Conservation (phyloP, 1,139 yeast species). For the Debaryomycetaceae sp. region DNA sequence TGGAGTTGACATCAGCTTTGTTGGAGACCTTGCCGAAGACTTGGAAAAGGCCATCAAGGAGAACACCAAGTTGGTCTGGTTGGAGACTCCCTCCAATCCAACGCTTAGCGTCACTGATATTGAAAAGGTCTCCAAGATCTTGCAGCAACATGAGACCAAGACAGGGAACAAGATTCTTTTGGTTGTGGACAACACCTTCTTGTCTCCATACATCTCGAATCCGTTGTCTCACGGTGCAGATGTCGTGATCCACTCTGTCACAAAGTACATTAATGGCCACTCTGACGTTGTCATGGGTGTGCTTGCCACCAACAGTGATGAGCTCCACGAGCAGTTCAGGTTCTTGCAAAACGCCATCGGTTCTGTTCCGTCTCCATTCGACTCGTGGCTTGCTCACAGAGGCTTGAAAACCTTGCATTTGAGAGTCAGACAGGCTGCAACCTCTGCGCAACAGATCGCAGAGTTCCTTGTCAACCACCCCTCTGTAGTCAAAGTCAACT, state of each 20-base stretch:
- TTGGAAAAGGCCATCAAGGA: constrained; percentile 52
- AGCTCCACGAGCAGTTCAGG: constrained; percentile 59
- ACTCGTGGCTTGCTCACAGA: constrained; percentile 90
- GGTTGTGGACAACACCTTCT: constrained; percentile 91
- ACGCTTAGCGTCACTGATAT: constrained; percentile 77
- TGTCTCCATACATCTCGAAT: constrained; percentile 88
- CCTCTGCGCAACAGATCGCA: constrained; percentile 69
- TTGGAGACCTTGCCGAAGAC: constrained; percentile 61
- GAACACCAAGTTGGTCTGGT: constrained; percentile 78
- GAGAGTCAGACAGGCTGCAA: constrained; percentile 69
- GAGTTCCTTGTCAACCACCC: constrained; percentile 53
- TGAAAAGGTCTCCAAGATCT: constrained; percentile 50
- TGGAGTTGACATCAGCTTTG: constrained; percentile 69
- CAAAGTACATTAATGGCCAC: constrained; percentile 90
- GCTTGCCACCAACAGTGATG: constrained; percentile 64
- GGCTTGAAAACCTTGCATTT: constrained; percentile 86
- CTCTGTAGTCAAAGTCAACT: constrained; percentile 65
- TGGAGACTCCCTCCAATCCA: constrained; percentile 89
- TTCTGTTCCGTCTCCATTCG: constrained; percentile 86
- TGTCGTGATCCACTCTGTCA: constrained; percentile 82
- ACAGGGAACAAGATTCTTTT: constrained; percentile 51
- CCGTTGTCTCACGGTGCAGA: constrained; percentile 85
- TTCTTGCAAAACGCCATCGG: constrained; percentile 89
- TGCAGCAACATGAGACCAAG: constrained; percentile 44
- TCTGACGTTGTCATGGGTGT: constrained; percentile 90